phyloP scores from a whole-genome alignment of 306 rosid genomes.

The Sesbania bispinosa region DNA sequence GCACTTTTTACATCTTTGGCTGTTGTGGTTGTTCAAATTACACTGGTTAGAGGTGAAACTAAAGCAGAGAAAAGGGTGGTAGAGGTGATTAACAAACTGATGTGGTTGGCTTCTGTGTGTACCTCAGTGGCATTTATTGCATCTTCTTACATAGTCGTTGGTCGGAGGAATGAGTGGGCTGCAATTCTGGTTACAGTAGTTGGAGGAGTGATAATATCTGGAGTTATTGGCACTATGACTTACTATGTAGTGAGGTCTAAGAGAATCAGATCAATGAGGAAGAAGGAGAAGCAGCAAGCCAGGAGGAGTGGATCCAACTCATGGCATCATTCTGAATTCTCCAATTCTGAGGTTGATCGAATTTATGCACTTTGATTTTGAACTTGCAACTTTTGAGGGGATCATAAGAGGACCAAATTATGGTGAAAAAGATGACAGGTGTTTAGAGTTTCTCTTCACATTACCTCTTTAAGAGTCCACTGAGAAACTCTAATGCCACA shows the following conservation, averaged over 20 bases:
- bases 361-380: conserved; percentile 75
- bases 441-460: conserved; percentile 9
- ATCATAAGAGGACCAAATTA: conserved; percentile 9
- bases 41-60: conserved; percentile 94
- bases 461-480: conserved; percentile 29
- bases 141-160: conserved; percentile 87
- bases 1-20: conserved; percentile 95
- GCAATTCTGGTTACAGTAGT: conserved; percentile 78
- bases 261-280: conserved; percentile 64
- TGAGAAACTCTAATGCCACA: too few species aligned
- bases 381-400: background rate
- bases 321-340: conserved; percentile 85
- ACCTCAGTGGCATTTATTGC: conserved; percentile 97
- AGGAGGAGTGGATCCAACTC: conserved; percentile 83
- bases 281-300: conserved; percentile 52
- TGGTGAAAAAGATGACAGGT: conserved; percentile 10
- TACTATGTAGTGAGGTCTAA: conserved; percentile 86
- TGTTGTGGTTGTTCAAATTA: conserved; percentile 97
- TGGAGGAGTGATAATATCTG: conserved; percentile 93
- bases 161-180: conserved; percentile 61
- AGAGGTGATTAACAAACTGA: conserved; percentile 82
- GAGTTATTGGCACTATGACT: conserved; percentile 96
- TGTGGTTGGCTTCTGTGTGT: conserved; percentile 97
- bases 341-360: conserved; percentile 80
- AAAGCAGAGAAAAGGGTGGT: conserved; percentile 94